Evolutionary conservation across 2,329 filamentous ascomycete species (phyloP), one percentile per base, ranked within the genome.

Genomic region (Onygena corvina): DNA sequence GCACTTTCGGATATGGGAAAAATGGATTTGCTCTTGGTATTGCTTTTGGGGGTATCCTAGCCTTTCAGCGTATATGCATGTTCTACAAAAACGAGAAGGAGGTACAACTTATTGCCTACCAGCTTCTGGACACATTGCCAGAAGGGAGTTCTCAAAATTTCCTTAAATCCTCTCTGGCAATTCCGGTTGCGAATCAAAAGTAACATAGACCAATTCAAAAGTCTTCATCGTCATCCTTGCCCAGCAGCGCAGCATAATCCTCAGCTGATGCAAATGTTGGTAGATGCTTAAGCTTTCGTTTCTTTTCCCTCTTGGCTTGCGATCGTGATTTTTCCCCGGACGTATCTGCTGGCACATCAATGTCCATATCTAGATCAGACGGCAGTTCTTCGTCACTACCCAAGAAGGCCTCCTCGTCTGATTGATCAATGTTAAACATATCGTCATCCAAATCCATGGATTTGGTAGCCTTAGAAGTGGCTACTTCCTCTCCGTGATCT

Each of bases 201-300:
- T 11, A 40, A 40, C 20, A 12, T 27, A 42, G n/a, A 11, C 29
- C 21, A 42, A 42, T 42, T n/a, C 11, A 42, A 42, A 42, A 42
- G 16, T 27, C 36, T 40, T 40, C 38, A n/a, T 42, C 21, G 21
- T 36, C 46, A 14, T 92, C 86, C 55, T 79, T 76, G 3, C 75
- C 85, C 64, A 94, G 68, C 69, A 94, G 75, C 59, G 84, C 84
- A 12, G 88, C 90, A 66, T 96, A 98, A 64, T 96, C 92, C 49
- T 96, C 92, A 27, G 77, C 84, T 27, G 86, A 93, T 16, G 93
- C 92, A 71, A 98, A 98, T 30, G 81, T 93, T 4, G 92, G 92
- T 58, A 98, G 72, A 55, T 80, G 80, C 76, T 88, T 94, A 66
- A 96, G 74, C 71, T 86, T 86, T 75, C 83, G 87, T 70, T 77